Percentiles rank a stretch among this genome's conserved stretches.
Evolutionary conservation across 345 rosid genomes (phyloP).

Genomic region (Combretum micranthum): DNA sequence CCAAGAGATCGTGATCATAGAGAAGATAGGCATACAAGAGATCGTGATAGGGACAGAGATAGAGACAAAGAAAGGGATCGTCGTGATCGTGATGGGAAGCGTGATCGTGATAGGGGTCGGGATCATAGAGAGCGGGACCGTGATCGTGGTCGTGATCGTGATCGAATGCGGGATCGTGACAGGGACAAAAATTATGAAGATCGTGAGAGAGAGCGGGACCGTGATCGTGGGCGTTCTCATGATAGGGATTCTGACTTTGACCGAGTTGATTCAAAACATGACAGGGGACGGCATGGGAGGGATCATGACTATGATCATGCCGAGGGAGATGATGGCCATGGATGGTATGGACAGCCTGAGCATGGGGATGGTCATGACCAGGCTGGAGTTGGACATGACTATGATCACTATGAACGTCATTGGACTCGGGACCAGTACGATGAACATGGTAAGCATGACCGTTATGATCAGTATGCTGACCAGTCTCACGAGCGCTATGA

Average conservation of each 20-base stretch:
- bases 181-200: conserved; percentile 48
- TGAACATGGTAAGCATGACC: conserved; percentile 42
- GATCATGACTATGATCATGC: conserved; percentile 50
- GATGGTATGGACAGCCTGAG: conserved; percentile 49
- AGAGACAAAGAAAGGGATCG: conserved; percentile 49
- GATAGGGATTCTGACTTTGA: conserved; percentile 64
- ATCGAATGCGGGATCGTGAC: conserved; percentile 38
- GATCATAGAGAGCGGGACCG: conserved; percentile 38
- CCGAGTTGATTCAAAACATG: conserved; percentile 51
- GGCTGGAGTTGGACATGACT: conserved; percentile 36
- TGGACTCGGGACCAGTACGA: conserved; percentile 35
- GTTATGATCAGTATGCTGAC: conserved; percentile 56
- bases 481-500: conserved; percentile 35
- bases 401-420: conserved; percentile 47
- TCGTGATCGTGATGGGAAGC: conserved; percentile 36
- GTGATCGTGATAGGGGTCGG: conserved; percentile 35
- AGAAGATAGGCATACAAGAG: conserved; percentile 81
- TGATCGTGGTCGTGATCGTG: conserved; percentile 49
- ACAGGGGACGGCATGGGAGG: conserved; percentile 35
- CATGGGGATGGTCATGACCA: conserved; percentile 41
- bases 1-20: conserved; percentile 77
- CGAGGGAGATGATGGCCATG: conserved; percentile 44
- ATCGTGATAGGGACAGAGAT: conserved; percentile 67
- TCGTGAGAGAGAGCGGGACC: conserved; percentile 42
- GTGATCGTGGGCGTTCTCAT: conserved; percentile 46